These are phyloP conservation scores for Didymosphaeria variabile DNA, from an alignment of 2,329 filamentous ascomycete genomes.

Conservation along the genomic window DNA sequence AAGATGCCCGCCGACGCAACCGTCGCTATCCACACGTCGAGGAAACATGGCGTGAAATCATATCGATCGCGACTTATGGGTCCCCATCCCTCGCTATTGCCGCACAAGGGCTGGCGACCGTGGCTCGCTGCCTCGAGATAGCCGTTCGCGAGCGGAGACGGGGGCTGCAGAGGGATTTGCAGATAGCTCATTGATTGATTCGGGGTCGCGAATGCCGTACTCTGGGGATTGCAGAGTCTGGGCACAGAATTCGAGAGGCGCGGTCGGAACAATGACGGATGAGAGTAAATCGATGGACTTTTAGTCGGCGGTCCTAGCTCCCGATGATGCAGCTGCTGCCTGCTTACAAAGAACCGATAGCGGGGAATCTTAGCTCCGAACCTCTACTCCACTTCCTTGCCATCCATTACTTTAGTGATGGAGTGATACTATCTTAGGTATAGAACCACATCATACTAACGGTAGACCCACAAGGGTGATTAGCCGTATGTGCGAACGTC, in stretches of 20 bases:
- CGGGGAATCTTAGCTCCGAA: background rate
- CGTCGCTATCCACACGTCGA: slow-evolving; percentile 85
- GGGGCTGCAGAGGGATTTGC: slow-evolving; percentile 47
- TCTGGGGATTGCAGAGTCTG: slow-evolving; percentile 25
- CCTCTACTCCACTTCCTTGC: no score
- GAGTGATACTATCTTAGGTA: no score
- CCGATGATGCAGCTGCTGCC: background rate
- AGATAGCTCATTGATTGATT: slow-evolving; percentile 48
- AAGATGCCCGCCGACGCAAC: slow-evolving; percentile 83
- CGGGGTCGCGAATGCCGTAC: slow-evolving; percentile 29
- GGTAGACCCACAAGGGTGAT: no score
- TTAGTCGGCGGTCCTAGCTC: background rate
- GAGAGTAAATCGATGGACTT: slow-evolving; percentile 1
- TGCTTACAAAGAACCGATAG: slow-evolving; percentile 1
- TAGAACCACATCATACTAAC: no score
- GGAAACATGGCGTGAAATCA: slow-evolving; percentile 97
- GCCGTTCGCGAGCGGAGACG: slow-evolving; percentile 39
- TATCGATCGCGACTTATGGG: slow-evolving; percentile 86
- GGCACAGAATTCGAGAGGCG: slow-evolving; percentile 8
- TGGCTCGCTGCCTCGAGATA: slow-evolving; percentile 64
- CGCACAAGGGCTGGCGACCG: slow-evolving; percentile 77
- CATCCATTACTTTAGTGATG: no score
- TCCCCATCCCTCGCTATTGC: slow-evolving; percentile 93
- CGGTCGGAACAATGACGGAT: slow-evolving; percentile 1
- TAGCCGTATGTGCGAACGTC: no score